Evolutionary conservation across 2,329 filamentous ascomycete genomes (phyloP), one percentile per base, ranked within the genome.

Genomic region (Fusarium napiforme): DNA sequence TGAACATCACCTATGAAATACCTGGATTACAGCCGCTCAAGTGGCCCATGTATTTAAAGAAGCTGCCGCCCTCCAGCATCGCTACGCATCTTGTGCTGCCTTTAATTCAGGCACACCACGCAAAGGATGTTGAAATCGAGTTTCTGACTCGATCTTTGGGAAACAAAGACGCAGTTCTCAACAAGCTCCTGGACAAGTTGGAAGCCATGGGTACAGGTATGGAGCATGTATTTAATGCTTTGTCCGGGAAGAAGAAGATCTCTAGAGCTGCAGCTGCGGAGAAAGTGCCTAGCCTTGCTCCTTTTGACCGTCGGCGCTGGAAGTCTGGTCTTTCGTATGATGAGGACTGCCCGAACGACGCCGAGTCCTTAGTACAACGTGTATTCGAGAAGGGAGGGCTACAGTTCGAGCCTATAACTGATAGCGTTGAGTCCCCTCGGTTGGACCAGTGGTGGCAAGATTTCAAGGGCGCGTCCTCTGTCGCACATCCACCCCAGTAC

Each of bases 11-110:
- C 7, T 90, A 89, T 63, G 82, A 86, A 14, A 84, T 96, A 18
- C 91, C 92, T n/a, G 90, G 90, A 2, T 84, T 95, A 36, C 84
- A 86, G 53, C 86, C 89, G 9, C 83, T 96, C 40, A 83, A 83
- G 67, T 96, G 93, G 93, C 87, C 86, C 1, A 85, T 95, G 63
- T 81, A 86, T 53, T 82, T 96, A 23, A 79, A 78, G 34, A 88
- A 85, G 69, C 81, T 81, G 26, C 80, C 84, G 4, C 75, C 84
- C 14, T 82, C 83, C 23, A 79, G 81, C 18, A 78, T 89, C 9
- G 82, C 86, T 14, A 84, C 84, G 3, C 83, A 85, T 64, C 82
- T 90, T 40, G 84, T 89, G 18, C 77, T 89, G 37, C 88, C 88
- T 19, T 79, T 90, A 7, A 77, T 89, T 18, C 84, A 86, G 66